Base-by-base conservation (phyloP, 257 asterid genomes). In the Nicotiana undulata region DNA sequence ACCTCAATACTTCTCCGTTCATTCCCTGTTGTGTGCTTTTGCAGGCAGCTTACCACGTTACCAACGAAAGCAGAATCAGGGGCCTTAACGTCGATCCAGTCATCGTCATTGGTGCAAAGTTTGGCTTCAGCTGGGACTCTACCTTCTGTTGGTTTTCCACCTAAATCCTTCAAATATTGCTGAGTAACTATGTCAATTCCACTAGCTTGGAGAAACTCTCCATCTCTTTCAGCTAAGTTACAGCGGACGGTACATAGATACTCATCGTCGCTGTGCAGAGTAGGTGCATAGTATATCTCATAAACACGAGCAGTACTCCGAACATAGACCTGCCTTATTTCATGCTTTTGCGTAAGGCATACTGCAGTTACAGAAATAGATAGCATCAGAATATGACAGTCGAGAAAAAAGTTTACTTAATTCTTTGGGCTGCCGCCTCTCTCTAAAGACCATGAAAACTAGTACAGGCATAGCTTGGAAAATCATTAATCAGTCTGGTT, bases 291-390 rank as follows among this genome's bases (percentile, higher is more conserved):
- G 85, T 96, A 94, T 68, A 94, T 85, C 89, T 96, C 99, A 83
- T 88, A 94, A 61, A 89, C 89, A 68, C 98, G 98, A 63, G 98
- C 98, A 77, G 94, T 92, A 88, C 99, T 96, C 68, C 98, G 92
- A 68, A 94, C 91, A 88, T 96, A 96, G 56, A 94, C 85, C 86
- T 94, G 98, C 61, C 87, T 80, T 67, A 94, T 83, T 29, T 90
- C 93, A 64, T 86, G 86, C 90, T 86, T 91, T 68, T 85, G 89
- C 83, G 63, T 83, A 83, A 96, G 91, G 85, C 84, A 79, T 76
- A 92, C 98, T 94, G 92, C 90, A 90, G 75, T 28, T 44, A 75
- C 77, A 79, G 60, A 67, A 56, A 74, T 72, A 8, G 40, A 49
- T 72, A 46, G 60, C 0, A 1, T 72, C 61, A 72, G 78, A 72